phyloP scores from a whole-genome alignment of 2,329 filamentous ascomycete species.

The Scytalidium lignicola region DNA sequence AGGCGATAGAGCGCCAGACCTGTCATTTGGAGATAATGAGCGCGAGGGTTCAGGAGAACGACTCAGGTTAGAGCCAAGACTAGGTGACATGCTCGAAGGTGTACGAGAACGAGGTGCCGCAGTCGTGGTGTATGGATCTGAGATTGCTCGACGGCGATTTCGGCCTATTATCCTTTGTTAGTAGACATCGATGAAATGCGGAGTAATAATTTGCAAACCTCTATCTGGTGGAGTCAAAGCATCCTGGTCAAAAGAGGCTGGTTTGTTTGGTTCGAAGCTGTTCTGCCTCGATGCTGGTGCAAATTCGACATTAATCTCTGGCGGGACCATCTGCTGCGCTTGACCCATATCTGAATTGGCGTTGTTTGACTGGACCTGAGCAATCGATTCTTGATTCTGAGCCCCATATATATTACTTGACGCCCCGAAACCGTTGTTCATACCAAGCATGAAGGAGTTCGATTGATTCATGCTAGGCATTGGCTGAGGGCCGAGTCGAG shows the following conservation, averaged over 20 bases:
- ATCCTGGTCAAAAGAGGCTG: constrained; percentile 61
- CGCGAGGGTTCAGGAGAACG: constrained; percentile 41
- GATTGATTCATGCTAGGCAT: constrained; percentile 46
- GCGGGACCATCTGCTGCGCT: constrained; percentile 76
- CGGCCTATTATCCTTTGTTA: constrained; percentile 22
- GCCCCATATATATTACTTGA: constrained; percentile 46
- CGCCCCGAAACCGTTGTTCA: constrained; percentile 41
- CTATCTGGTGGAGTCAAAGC: constrained; percentile 77
- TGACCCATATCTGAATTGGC: constrained; percentile 58
- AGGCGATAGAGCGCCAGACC: constrained; percentile 42
- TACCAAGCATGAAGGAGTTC: constrained; percentile 38
- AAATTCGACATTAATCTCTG: constrained; percentile 90
- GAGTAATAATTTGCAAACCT: constrained; percentile 47
- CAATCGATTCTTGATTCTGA: constrained; percentile 40
- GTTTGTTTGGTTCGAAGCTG: constrained; percentile 62
- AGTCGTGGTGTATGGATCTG: constrained; percentile 27
- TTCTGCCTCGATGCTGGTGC: constrained; percentile 68
- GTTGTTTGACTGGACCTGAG: constrained; percentile 37
- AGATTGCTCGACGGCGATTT: constrained; percentile 27
- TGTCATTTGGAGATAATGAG: constrained; percentile 55
- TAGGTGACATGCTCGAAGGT: constrained; percentile 50
- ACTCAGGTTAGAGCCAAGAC: constrained; percentile 44
- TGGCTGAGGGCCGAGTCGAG: constrained; percentile 53
- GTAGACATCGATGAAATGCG: constrained; percentile 1
- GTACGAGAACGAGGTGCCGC: constrained; percentile 43